Evolutionary conservation across 2,329 filamentous ascomycete species (phyloP), one percentile per base, ranked within the genome.

Genomic region (Aspergillus phoenicis): DNA sequence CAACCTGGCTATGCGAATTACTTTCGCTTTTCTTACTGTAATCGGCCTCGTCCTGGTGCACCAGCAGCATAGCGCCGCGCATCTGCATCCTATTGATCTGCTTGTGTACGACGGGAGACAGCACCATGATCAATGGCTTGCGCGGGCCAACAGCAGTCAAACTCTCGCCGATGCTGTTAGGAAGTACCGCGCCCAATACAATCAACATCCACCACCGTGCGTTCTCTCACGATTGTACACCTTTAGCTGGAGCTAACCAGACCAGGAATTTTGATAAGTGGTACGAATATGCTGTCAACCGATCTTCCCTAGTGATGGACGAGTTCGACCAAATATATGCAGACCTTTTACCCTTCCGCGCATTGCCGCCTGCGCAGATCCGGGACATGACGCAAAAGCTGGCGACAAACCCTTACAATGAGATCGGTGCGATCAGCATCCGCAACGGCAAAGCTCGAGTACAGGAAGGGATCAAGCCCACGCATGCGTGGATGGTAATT

Each of bases 261-360:
- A n/a, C 51, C 53, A 77, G 75, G 8, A 81, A 82, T 11, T 88
- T 88, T 64, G 83, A 87, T 63, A 75, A 80, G 60, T 88, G 85
- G 86, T 87, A 84, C 66, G 70, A 81, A 39, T 87, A 82, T 69
- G 85, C 86, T 1, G 80, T 75, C 5, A 78, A 73, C 6, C 80
- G 80, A 41, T 81, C 79, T 13, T 83, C 84, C 1, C 69, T 81
- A 4, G 72, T 87, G 8, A 83, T 87, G 52, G 85, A 88, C 62
- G 83, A 87, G 63, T 88, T 82, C 62, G 84, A 87, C 71, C 84
- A 83, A 64, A 86, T 88, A 15, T 73, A 86, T 62, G 70, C 81
- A 22, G 84, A 87, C 64, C 70, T 88, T 8, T 72, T 82, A 7
- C 84, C 84, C 1, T 88, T 87, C 64, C 83, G 81, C 51, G 78